Evolutionary conservation across 192 early-diverging fungal species (phyloP), one percentile per base, ranked within the genome.

Genomic region (Podila epicladia): DNA sequence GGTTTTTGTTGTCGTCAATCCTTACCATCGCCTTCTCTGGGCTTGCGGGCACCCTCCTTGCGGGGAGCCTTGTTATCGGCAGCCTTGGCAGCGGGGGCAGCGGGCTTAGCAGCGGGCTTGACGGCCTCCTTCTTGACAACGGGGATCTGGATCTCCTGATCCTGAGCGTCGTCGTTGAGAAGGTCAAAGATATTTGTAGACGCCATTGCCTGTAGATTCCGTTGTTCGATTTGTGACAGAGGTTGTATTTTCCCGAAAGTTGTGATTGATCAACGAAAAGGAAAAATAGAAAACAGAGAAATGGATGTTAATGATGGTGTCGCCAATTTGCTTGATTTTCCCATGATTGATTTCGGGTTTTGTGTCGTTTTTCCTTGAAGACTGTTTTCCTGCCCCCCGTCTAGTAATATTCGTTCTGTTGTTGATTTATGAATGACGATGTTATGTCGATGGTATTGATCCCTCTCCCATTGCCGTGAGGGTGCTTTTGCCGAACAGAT

Each of bases 151-250:
- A 80, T 80, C 70, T 62, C 61, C 77, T 80, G 77, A 73, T 80
- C 77, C 71, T 68, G 77, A 73, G 77, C 77, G 77, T 80, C 77
- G 77, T 80, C 77, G 77, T 80, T 80, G 77, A 80, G 77, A 73
- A 80, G 77, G 77, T 80, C 77, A 80, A 80, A 80, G 77, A 80
- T 72, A 69, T 80, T 80, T 80, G 70, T 72, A 80, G 77, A 80
- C 77, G 77, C 70, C 77, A 80, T 80, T 80, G 77, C 77, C 77
- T 80, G 71, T 69, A 58, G 28, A 45, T 45, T 45, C 41, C 41
- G 13, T 15, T 15, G 41, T 17, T 38, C 17, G 41, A 15, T 45
- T 45, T 26, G 31, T 61, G 5, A 28, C n/a, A 26, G 49, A 15
- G 17, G 20, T 55, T 55, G n/a, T 22, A 11, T 20, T n/a, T 55